Evolutionary conservation across 768 basidiomycete genomes (phyloP).

Genomic region (Daedalea quercina): DNA sequence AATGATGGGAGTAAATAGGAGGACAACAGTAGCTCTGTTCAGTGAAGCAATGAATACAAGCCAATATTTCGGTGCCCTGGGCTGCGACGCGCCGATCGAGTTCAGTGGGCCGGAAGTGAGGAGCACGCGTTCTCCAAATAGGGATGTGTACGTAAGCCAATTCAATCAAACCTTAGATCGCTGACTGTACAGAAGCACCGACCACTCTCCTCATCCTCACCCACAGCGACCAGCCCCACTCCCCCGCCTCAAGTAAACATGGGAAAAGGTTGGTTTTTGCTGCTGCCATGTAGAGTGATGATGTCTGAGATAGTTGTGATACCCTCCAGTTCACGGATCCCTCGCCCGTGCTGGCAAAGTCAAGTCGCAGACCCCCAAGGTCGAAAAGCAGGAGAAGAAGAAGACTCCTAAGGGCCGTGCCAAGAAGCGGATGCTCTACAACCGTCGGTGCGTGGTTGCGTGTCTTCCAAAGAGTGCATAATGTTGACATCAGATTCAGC

Average conservation of each 20-base stretch:
- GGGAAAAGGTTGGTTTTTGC: constrained; percentile 52
- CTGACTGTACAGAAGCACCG: constrained; percentile 16
- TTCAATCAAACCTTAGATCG: constrained; percentile 7
- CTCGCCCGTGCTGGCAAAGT: constrained; percentile 99
- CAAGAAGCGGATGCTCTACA: constrained; percentile 93
- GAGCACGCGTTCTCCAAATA: no score
- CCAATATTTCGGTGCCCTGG: no score
- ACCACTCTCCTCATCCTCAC: constrained; percentile 22
- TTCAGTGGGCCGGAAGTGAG: no score
- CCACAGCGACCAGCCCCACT: constrained; percentile 29
- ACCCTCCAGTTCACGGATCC: constrained; percentile 84
- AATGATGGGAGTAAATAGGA: no score
- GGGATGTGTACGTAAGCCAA: background rate
- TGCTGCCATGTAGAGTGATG: constrained; percentile 1
- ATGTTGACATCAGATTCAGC: constrained; percentile 29
- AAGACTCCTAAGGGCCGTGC: constrained; percentile 96
- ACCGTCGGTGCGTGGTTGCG: constrained; percentile 64
- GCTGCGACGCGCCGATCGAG: no score
- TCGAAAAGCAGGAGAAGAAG: constrained; percentile 99
- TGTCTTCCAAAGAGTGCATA: background rate
- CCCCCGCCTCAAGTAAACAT: constrained; percentile 53
- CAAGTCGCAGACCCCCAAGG: constrained; percentile 97
- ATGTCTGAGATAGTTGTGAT: background rate
- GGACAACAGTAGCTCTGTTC: no score
- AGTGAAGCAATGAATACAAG: no score